A percentile compares a stretch with the other conserved stretches of the same genome.
Evolutionary conservation across 2,329 filamentous ascomycete genomes (phyloP).

Genomic region (Penicillium hordei): DNA sequence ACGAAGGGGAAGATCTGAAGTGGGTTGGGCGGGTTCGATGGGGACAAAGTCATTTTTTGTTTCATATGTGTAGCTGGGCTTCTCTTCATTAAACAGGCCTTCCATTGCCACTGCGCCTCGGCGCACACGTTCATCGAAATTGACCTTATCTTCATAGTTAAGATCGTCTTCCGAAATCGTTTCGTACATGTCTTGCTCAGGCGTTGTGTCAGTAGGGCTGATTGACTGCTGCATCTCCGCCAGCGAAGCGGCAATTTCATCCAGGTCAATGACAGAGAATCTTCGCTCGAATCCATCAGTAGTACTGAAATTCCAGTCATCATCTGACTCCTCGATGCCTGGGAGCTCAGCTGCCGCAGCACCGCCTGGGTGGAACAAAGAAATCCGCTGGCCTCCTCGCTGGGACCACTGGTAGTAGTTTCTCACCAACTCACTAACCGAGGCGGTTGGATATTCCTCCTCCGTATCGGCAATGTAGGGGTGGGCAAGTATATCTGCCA

Average conservation of each 20-base stretch:
- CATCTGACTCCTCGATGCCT: conserved; percentile 45
- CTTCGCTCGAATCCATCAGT: conserved; percentile 60
- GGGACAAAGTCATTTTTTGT: conserved; percentile 52
- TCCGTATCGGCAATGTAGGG: conserved; percentile 46
- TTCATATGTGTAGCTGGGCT: conserved; percentile 59
- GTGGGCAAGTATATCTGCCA: conserved; percentile 49
- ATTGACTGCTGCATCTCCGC: conserved; percentile 44
- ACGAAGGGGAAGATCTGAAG: conserved; percentile 56
- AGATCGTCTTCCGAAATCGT: conserved; percentile 35
- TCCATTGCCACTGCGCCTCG: conserved; percentile 58
- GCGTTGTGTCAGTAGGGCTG: conserved; percentile 31
- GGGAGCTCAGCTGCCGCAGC: conserved; percentile 57
- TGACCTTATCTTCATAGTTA: conserved; percentile 49
- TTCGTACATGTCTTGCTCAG: conserved; percentile 31
- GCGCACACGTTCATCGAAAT: conserved; percentile 58
- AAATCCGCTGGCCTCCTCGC: conserved; percentile 51
- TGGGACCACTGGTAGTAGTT: conserved; percentile 52
- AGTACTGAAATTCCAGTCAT: conserved; percentile 66
- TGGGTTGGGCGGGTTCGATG: conserved; percentile 43
- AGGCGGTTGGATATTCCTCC: conserved; percentile 45
- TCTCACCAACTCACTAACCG: conserved; percentile 47
- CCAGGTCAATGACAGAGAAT: conserved; percentile 48
- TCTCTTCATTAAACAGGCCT: conserved; percentile 57
- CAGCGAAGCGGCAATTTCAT: conserved; percentile 49
- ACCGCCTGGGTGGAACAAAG: conserved; percentile 61